Evolutionary conservation across 2,329 filamentous ascomycete genomes (phyloP).

Genomic region (Ceratocystis diversiconidia): DNA sequence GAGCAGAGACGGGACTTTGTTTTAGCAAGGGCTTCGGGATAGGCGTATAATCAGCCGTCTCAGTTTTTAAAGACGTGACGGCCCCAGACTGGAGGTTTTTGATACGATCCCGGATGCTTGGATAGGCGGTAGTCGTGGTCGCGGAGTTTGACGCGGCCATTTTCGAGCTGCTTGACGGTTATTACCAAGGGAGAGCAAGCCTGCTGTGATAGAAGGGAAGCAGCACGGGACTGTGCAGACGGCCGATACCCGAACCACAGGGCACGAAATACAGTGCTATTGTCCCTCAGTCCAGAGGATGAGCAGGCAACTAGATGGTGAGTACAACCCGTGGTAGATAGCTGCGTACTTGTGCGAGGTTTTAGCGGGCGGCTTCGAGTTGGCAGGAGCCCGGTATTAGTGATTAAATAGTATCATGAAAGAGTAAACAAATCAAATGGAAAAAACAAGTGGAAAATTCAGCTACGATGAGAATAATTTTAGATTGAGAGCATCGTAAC

Average conservation of each 20-base stretch:
- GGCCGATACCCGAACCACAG: background rate
- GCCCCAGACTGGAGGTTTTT: background rate
- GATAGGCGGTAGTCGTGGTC: background rate
- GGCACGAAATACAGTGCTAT: background rate
- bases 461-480: background rate
- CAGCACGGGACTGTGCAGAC: background rate
- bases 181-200: background rate
- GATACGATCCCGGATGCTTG: background rate
- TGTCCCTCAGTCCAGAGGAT: background rate
- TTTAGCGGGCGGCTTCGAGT: no score
- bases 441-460: background rate
- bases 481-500: background rate
- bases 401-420: background rate
- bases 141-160: background rate
- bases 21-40: background rate
- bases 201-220: background rate
- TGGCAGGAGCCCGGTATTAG: background rate
- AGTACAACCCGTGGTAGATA: no score
- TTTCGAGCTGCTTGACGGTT: background rate
- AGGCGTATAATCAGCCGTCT: background rate
- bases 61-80: background rate
- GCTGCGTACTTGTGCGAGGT: no score
- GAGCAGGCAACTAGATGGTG: no score
- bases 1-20: background rate
- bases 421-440: background rate